Base-by-base conservation (phyloP, 1,139 yeast genomes). In the Lodderomyces margitis region DNA sequence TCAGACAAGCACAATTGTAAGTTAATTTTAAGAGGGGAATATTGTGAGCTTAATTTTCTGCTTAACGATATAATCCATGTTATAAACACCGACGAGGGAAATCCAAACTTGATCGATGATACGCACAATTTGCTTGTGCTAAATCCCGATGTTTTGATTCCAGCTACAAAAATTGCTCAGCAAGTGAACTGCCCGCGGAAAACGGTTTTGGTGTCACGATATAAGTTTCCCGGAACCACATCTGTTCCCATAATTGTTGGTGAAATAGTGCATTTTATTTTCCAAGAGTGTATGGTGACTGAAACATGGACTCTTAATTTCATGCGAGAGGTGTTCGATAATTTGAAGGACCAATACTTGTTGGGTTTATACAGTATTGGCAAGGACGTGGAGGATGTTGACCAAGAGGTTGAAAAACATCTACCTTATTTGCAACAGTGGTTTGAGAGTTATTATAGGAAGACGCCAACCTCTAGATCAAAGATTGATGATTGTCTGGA, bases 161-260 rank as follows among this genome's bases (percentile, higher is more conserved):
- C 96, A 0, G 89, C 96, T 3, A 92, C 98, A 0, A 69, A 83
- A 3, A 78, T 89, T 1, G 83, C 97, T 0, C 87, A 83, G 41
- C 85, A 92, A 3, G 64, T 87, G 31, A 70, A 68, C 19, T 92
- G 98, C 55, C 69, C 81, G 21, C 66, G 98, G 42, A 78, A 82
- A 48, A 78, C 91, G 0, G 82, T 87, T 1, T 61, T 92, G 7
- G 66, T 69, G 31, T 70, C 74, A 21, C 67, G 83, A 34, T 70
- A 84, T 36, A 70, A 53, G 46, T 78, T 59, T 47, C 83, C 80
- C 16, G 88, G 80, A 1, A 82, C 69, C 17, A 65, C 78, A 19
- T 71, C 81, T 3, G 58, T 80, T 17, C 83, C 85, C 0, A 64
- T 89, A 49, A 68, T 88, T 5, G 74, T 83, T 16, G 99, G 99